These are phyloP conservation scores for Plasmodium gaboni DNA, from an alignment of 169 alveolate species.

Conservation along the genomic window DNA sequence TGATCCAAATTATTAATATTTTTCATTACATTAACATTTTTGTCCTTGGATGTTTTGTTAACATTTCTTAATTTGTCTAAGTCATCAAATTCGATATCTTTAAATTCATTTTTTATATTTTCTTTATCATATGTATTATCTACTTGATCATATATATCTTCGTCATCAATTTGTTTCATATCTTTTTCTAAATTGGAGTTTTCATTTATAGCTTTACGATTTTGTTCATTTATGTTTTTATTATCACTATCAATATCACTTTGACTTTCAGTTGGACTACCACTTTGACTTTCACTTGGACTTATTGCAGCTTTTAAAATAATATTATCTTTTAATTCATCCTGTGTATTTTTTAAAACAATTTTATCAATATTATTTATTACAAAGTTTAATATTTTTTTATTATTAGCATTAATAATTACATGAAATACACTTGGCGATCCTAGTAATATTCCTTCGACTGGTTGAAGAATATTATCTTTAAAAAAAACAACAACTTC, in stretches of 20 bases:
- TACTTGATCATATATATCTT: neutral
- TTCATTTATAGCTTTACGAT: neutral
- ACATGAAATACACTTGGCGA: slow-evolving; percentile 80
- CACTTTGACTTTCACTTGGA: neutral
- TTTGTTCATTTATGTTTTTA: neutral
- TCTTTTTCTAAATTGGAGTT: slow-evolving; percentile 1
- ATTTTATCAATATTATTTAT: slow-evolving; percentile 23
- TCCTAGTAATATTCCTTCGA: slow-evolving; percentile 79
- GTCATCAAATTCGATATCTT: slow-evolving; percentile 14
- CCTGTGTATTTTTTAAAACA: slow-evolving; percentile 12
- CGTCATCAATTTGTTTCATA: neutral
- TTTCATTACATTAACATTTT: slow-evolving; percentile 3
- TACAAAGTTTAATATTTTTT: slow-evolving; percentile 46
- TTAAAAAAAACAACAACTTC: slow-evolving; percentile 78
- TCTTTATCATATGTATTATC: neutral
- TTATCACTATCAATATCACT: neutral
- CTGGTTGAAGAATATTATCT: slow-evolving; percentile 49
- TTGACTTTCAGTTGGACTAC: neutral
- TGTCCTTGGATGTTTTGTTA: slow-evolving; percentile 4
- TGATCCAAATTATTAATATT: slow-evolving; percentile 9
- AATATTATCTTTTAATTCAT: slow-evolving; percentile 12
- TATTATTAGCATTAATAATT: slow-evolving; percentile 57
- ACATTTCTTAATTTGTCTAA: slow-evolving; percentile 23
- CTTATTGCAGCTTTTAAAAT: slow-evolving; percentile 30
- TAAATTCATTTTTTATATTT: neutral